Conservation (phyloP, 2,329 filamentous ascomycete species). For the Sclerotinia minor region DNA sequence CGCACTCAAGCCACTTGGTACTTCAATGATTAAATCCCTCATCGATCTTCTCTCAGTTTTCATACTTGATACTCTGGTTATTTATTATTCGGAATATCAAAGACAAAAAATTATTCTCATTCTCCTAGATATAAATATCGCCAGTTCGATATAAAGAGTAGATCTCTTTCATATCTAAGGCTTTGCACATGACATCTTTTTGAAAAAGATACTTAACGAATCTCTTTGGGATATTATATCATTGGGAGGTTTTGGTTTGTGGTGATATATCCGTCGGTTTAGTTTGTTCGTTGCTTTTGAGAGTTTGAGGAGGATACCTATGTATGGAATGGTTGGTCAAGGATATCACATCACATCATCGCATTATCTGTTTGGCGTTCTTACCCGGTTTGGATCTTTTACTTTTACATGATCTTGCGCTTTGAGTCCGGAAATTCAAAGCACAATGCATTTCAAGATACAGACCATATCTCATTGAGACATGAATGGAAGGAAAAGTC, state of each 20-base stretch:
- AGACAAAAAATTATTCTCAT: conserved; percentile 11
- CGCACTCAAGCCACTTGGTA: conserved; percentile 49
- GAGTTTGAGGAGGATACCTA: background rate
- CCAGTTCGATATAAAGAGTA: conserved; percentile 16
- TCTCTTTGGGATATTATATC: conserved; percentile 19
- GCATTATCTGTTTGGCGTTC: conserved; percentile 4
- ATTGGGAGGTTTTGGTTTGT: conserved; percentile 4
- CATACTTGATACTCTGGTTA: conserved; percentile 2
- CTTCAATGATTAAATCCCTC: conserved; percentile 43
- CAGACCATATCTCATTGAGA: too few relatives aligned
- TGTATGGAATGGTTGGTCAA: conserved; percentile 16
- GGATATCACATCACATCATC: conserved; percentile 2
- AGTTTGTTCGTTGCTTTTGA: background rate
- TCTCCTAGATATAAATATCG: conserved; percentile 17
- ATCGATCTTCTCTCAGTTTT: background rate
- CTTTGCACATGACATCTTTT: conserved; percentile 22
- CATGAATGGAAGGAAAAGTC: background rate
- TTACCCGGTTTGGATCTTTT: background rate
- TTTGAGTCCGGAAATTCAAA: background rate
- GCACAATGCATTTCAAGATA: conserved; percentile 13
- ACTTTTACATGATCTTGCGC: background rate
- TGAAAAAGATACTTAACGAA: conserved; percentile 20
- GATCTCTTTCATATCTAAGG: conserved; percentile 15
- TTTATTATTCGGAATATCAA: conserved; percentile 10
- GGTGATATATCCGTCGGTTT: background rate